phyloP scores from a whole-genome alignment of 225 moss, liverwort and hornwort genomes.

The Ulota crispa region DNA sequence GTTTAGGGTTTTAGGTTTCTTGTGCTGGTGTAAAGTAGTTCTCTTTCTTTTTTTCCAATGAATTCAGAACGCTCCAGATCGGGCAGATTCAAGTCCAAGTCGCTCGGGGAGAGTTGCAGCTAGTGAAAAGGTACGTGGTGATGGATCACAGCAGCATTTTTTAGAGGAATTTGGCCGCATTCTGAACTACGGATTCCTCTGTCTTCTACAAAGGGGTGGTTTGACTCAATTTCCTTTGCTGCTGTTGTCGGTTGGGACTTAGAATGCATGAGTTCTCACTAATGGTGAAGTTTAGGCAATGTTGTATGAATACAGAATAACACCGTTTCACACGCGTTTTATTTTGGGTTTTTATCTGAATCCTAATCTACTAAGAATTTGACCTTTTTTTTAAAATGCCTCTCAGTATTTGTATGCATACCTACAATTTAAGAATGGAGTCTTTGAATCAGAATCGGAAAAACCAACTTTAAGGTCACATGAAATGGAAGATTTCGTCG shows the following conservation, averaged over 20 bases:
- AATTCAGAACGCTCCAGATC: constrained; percentile 20
- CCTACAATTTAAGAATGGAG: not conserved
- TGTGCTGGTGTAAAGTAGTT: not conserved
- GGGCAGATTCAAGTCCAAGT: constrained; percentile 7
- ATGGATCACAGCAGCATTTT: not conserved
- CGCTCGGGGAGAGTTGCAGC: not conserved
- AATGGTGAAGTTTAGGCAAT: not conserved
- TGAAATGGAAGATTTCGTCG: not conserved
- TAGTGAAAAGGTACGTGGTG: not conserved
- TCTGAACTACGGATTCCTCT: not conserved
- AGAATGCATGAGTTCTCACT: not conserved
- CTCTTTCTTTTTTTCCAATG: not conserved
- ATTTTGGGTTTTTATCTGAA: not conserved
- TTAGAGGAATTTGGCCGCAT: not conserved
- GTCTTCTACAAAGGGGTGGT: not conserved
- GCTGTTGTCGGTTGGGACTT: not conserved
- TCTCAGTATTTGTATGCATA: not conserved
- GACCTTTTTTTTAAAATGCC: not conserved
- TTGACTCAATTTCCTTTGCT: not conserved
- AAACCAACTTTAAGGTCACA: not conserved
- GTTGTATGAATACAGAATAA: not conserved
- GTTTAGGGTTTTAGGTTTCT: not conserved
- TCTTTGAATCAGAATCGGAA: not conserved
- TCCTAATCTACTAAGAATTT: not conserved
- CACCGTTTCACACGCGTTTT: not conserved